Base-by-base conservation (phyloP, 345 rosid genomes). In the Salix udensis region DNA sequence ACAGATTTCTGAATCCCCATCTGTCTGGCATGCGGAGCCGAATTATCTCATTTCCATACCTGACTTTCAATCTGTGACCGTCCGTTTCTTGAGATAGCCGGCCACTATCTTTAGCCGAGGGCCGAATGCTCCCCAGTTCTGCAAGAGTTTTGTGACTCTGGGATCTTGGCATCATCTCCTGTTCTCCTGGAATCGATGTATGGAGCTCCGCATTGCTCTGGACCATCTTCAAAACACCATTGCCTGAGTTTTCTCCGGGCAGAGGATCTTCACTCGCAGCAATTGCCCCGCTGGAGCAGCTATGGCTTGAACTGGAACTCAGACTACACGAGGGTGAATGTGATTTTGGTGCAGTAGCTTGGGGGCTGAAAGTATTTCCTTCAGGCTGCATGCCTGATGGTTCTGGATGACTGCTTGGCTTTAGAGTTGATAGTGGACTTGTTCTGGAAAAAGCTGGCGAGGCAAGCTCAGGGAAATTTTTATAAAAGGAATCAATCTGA, bases 271-370 rank as follows among this genome's bases (percentile, higher is more conserved):
- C 86, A 26, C 37, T 37, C 34, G 79, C 70, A 30, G 72, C 65
- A 46, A 78, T 21, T 40, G 82, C 82, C 76, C 88, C 92, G n/a
- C 88, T 89, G 82, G 96, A 91, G 78, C 79, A 89, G 68, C 91
- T 81, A 37, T 85, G 93, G 85, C 96, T 91, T 26, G 98, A 95
- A 77, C 80, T 85, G 67, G 98, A 89, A 80, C 96, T 86, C 75
- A 85, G 90, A 80, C 96, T 89, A 64, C 88, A 81, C 0, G 97
- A 90, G 19, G 94, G 86, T 31, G 94, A 91, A n/a, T 87, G 88
- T 4, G 98, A 91, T 68, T 85, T 87, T 15, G 82, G 82, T 55
- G 83, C 82, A 67, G 88, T 75, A 2, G 65, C 76, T 34, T 39
- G 78, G 75, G 79, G 50, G 46, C 69, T 77, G n/a, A 77, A 73